A percentile compares a stretch with the other conserved stretches of the same genome.
phyloP scores from a whole-genome alignment of 352 stramenopile species.

The Globisporangium viniferum region DNA sequence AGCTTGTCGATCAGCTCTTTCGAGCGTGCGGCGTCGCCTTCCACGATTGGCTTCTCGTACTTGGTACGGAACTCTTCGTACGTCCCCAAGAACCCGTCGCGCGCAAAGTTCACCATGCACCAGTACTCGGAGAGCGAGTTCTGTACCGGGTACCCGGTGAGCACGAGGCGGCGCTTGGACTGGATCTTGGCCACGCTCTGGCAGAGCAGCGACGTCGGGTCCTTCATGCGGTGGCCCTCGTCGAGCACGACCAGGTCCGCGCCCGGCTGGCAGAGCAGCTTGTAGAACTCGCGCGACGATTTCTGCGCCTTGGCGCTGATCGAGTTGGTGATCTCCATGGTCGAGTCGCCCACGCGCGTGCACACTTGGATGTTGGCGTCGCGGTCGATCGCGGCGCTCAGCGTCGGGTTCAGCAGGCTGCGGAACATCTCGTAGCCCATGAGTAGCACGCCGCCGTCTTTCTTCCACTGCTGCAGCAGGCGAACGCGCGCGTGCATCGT shows the following conservation, averaged over 20 bases:
- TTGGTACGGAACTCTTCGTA: conserved; percentile 75
- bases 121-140: conserved; percentile 93
- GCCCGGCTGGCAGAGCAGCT: conserved; percentile 58
- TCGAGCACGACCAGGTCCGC: conserved; percentile 83
- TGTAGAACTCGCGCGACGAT: conserved; percentile 44
- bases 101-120: conserved; percentile 90
- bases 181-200: conserved; percentile 76
- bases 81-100: conserved; percentile 59
- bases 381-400: conserved; percentile 24
- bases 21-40: conserved; percentile 54
- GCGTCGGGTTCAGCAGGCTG: conserved; percentile 71
- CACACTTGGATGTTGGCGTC: conserved; percentile 61
- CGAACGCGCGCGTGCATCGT: conserved; percentile 45
- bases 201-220: conserved; percentile 80
- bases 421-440: conserved; percentile 91
- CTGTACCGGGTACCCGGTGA: conserved; percentile 94
- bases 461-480: conserved; percentile 72
- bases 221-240: conserved; percentile 87
- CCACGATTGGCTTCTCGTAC: conserved; percentile 82
- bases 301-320: conserved; percentile 51
- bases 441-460: conserved; percentile 69
- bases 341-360: conserved; percentile 55
- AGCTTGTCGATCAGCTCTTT: conserved; percentile 69
- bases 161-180: conserved; percentile 79
- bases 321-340: conserved; percentile 61